Evolutionary conservation across 805 yeast genomes (phyloP), one percentile per base, ranked within the genome.

Genomic region (Cyberlindnera maclurae): DNA sequence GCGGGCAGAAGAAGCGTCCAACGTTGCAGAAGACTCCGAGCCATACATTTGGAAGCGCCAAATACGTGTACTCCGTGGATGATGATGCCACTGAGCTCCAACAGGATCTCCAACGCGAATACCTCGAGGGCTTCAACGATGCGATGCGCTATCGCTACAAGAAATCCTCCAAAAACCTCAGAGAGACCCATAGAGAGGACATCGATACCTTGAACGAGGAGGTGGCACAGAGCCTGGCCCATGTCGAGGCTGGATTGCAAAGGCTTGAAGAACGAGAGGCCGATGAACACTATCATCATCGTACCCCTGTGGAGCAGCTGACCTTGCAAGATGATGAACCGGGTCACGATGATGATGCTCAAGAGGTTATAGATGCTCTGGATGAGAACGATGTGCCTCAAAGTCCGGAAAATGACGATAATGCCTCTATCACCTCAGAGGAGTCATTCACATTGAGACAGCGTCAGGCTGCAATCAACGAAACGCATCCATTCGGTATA

Each of bases 401-500:
- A 12, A 29, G 12, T n/a, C 33, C 24, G 7, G 39, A 20, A 15
- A 34, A 12, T 1, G 20, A 27, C 7, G 38, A 33, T 4, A 29
- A 34, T 8, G 37, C 32, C 7, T 73, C 70, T 18, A 63, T 73
- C 5, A 57, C 72, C 1, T 77, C 95, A 0, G 57, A 75, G 20
- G 97, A 90, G 59, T 82, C 95, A 5, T 81, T 84, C 57, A 93
- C 96, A 4, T 69, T 90, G 39, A 71, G 93, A 43, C 96, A 89
- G 50, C 78, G 97, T 47, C 98, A 93, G 60, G 89, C 85, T 50
- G 98, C 98, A 12, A 93, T 93, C 57, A 93, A 93, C 57, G 79
- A 84, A 37, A 88, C 97, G 4, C 98, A 93, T 66, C 98, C 98
- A 1, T 93, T 93, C 54, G 98, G 98, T 71, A 90, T 93, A 33